Base-by-base conservation (phyloP, 768 basidiomycete species). In the Tricholoma sp. region DNA sequence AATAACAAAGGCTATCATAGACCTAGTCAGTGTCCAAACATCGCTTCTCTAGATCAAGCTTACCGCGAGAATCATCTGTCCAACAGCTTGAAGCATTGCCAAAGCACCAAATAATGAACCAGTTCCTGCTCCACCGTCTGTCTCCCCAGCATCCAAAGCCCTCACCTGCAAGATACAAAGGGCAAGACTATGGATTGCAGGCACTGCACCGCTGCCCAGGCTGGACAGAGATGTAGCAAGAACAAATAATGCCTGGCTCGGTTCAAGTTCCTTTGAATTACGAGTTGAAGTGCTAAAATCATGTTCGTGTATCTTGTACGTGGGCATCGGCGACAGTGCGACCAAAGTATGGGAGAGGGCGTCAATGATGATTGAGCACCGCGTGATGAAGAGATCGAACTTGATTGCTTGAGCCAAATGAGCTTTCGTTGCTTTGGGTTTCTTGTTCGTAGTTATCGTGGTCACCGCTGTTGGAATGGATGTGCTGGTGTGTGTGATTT, bases 91-190 rank as follows among this genome's bases (percentile, higher is more conserved):
- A 60, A 92, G 66, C 33, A 88, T 78, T 10, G 88, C 83, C 36
- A 92, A 71, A 1, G 88, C 87, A 31, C 88, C 86, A 55, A 93
- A 87, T 18, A 92, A 67, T 58, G 79, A 74, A 0, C 89, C 89
- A 6, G 70, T 67, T 7, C 69, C 71, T 50, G 61, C 63, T 32
- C 68, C 52, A 53, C 62, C 47, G 56, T 61, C 29, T 60, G 62
- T 9, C 45, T 56, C 47, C 31, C 57, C 65, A 48, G 65, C 60
- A 51, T 73, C 64, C 61, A 78, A 57, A 13, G 68, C 68, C 53
- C 81, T 70, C 13, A 74, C 70, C 59, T 83, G 80, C 57, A 75
- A 56, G 53, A 89, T 81, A 60, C 82, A 87, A 42, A 92, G 68
- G 11, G 88, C 88, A 49, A 93, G 73, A 64, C 86, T 88, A 42